Base-by-base conservation (phyloP, 139 green algal genomes). In the Micractinium conductrix region DNA sequence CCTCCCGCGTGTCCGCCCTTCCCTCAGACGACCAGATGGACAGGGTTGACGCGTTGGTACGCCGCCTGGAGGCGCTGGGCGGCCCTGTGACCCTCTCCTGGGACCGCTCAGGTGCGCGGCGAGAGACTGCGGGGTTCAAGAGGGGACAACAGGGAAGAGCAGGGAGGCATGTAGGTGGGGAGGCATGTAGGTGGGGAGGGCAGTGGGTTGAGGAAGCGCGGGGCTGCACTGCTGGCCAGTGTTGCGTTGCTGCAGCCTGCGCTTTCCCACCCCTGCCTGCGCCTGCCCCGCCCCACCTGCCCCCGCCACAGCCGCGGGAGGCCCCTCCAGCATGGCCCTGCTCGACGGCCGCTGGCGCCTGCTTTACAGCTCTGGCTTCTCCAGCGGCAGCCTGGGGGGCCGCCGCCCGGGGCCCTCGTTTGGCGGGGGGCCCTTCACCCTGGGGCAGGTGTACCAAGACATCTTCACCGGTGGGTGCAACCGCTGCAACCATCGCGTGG, bases 401-500 rank as follows among this genome's bases (percentile, higher is more conserved):
- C 80, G 80, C 8, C 80, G 89, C 40, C 90, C 92, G 6, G 92
- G 92, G 1, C 90, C 90, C 17, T 87, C 89, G 22, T 86, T 88
- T 43, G 86, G 84, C 7, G 44, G 92, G 2, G 79, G 88, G 28
- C 92, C 92, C 28, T 30, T 89, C 16, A 55, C 75, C 0, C 81
- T 95, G 68, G 92, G 92, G 2, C 86, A 92, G 68, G 79, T 91
- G 10, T 90, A 89, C 63, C 88, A 91, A 33, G 86, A 88, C 67
- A 88, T 91, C 22, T 24, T 55, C 45, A 82, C 43, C n/a, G 53
- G 60, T 65, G 24, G 48, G 48, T 58, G 48, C 48, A 58, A 58
- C 48, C n/a, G n/a, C 48, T 58, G 48, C 48, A 58, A 58, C 48
- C n/a, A n/a, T n/a, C n/a, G n/a, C n/a, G n/a, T n/a, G n/a, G n/a